Evolutionary conservation across 768 basidiomycete genomes (phyloP), one percentile per base, ranked within the genome.

Genomic region (Mycena rebaudengoi): DNA sequence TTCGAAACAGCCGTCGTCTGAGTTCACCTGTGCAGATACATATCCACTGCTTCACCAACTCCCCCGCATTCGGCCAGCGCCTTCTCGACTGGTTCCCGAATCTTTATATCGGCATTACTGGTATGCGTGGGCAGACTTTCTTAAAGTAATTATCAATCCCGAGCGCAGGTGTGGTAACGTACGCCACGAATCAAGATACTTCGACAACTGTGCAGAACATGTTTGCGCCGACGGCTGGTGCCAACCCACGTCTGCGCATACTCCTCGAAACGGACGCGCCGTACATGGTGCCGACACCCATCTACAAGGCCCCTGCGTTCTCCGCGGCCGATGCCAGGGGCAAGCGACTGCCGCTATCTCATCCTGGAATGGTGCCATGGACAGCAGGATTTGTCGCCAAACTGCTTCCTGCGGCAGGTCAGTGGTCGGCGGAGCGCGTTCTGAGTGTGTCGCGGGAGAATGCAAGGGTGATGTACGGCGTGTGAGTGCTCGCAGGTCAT

Each of bases 231-330:
- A 55, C 67, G 65, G 68, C 70, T 0, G 44, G 64, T 4, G 48
- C 63, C 39, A 10, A 10, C 35, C 35, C 35, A 18, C 72, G 74
- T 4, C 73, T 82, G 2, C 81, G 85, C 30, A 85, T 89, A 43
- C 74, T 95, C 0, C 81, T 95, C 2, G 94, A 96, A 75, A 94
- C 94, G 0, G 94, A 95, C 65, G 92, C 92, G 3, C 94, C 94
- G 0, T 96, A 84, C 78, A 95, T 96, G 94, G 82, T 90, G 0
- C 94, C 94, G 0, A 79, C 85, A 0, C 95, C 91, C 63, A 73
- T 95, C 18, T 92, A 92, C 69, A 73, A 76, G 4, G 80, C 88
- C 0, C 74, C 92, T 10, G 20, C 43, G 43, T 57, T 57, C 43
- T 16, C 55, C 28, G 26, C 40, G 0, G 80, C 84, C 1, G 73